phyloP scores from a whole-genome alignment of 257 asterid species.

The Solanum peruvianum region DNA sequence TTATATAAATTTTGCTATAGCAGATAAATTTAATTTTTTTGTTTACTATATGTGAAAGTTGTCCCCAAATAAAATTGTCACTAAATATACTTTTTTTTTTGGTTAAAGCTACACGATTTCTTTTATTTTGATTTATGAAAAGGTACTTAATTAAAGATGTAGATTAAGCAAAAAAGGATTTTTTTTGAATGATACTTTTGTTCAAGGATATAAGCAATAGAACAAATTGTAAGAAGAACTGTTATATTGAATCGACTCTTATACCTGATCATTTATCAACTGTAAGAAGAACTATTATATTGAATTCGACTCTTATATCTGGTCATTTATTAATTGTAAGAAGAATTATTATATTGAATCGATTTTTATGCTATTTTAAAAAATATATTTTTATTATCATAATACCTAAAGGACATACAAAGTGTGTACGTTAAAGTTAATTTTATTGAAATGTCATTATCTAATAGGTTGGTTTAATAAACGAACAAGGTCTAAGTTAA shows the following conservation, averaged over 20 bases:
- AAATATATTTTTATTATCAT: no score
- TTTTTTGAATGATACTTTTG: neutral
- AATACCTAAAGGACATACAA: accelerated
- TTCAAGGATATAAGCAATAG: neutral
- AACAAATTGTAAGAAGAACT: no score
- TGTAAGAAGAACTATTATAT: no score
- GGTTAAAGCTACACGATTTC: no score
- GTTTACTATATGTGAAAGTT: no score
- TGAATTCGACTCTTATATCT: neutral
- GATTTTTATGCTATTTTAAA: no score
- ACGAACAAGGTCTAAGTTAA: slow-evolving; percentile 11
- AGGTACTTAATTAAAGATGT: accelerated
- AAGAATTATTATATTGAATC: neutral
- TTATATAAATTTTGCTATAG: accelerated
- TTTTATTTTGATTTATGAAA: no score
- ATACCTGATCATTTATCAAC: no score
- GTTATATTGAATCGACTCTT: neutral
- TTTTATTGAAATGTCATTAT: neutral
- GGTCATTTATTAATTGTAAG: no score
- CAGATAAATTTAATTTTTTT: no score
- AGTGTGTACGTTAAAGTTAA: accelerated
- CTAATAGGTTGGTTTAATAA: slow-evolving; percentile 7
- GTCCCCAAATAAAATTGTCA: neutral
- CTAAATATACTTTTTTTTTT: neutral
- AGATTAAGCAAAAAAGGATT: neutral